Base-by-base conservation (phyloP, 805 yeast genomes). In the Schwanniomyces occidentalis region DNA sequence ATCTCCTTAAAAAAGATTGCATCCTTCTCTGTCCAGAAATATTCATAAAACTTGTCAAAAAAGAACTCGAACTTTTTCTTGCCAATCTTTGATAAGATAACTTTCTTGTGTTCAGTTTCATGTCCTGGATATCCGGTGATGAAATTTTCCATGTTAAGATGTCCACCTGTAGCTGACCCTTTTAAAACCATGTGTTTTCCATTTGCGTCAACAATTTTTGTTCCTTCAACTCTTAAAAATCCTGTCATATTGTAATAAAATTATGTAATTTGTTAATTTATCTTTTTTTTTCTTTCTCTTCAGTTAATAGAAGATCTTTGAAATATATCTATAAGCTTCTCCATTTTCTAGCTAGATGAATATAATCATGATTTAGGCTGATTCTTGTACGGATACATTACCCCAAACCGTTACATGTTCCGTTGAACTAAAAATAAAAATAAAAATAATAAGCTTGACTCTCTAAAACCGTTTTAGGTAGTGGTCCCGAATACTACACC, bases 111-210 rank as follows among this genome's bases (percentile, higher is more conserved):
- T 45, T 73, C 77, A 14, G 74, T 63, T 46, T 73, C 79, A 44
- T 69, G 75, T 3, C 78, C 78, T 8, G 78, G 76, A 41, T 66
- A 74, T 4, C 78, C 78, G 17, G 77, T 73, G 44, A 74, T 73
- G 65, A 74, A 73, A 52, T 74, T 74, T 51, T 73, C 78, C 78
- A 73, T 73, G 51, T 73, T 74, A 40, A 74, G 62, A 40, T 68
- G 75, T 27, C 76, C 76, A 29, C 78, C 78, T 19, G 58, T 61
- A 33, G 75, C 77, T 23, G 74, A 52, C 12, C 78, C 79, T 38
- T 63, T 67, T 36, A 73, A 62, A 13, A 73, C 65, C 5, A 73
- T 61, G 8, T 63, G 58, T 4, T 42, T 35, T 5, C 61, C 76
- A 8, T 52, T 48, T 12, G 48, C 56, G 41, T 71, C 73, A 25